Evolutionary conservation across 2,329 filamentous ascomycete genomes (phyloP), one percentile per base, ranked within the genome.

Genomic region (Mariannaea elegans): DNA sequence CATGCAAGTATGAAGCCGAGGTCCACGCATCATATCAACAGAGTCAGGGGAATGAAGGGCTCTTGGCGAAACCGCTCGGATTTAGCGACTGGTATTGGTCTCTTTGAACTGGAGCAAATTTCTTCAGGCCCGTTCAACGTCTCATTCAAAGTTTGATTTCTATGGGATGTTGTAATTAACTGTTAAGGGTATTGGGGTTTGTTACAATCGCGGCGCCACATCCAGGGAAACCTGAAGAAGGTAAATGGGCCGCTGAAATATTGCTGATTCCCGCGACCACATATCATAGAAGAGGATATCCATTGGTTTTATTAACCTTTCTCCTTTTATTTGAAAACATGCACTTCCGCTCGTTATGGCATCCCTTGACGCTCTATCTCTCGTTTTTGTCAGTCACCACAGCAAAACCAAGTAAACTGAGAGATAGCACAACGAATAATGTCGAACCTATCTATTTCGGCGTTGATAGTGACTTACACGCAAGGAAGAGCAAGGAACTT

Each of bases 361-460:
- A 16, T 19, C 34, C 34, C 2, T 38, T 38, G 16, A 19, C 34
- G n/a, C 14, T 38, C n/a, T 38, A 16, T 9, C 34, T 38, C 3
- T 38, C 34, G 6, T 8, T 38, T 16, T 9, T 16, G 14, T 38
- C 34, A 2, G 34, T 38, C 34, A 16, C 19, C 19, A 16, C 34
- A 14, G 2, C 34, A 38, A 16, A 8, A 38, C 34, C 34, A n/a
- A 36, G 32, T 16, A 38, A 8, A 16, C n/a, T 18, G n/a, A n/a
- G n/a, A n/a, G n/a, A n/a, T n/a, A n/a, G n/a, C n/a, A n/a, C n/a
- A n/a, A n/a, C n/a, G n/a, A 16, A n/a, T 7, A 38, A 19, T 16
- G n/a, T 5, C 16, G n/a, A 38, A 8, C 19, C 10, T 16, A 38
- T 16, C 39, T 68, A 68, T 23, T 54, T 63, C 12, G 49, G 55